Conservation (phyloP, 345 rosid species). For the Arabis hirsuta region DNA sequence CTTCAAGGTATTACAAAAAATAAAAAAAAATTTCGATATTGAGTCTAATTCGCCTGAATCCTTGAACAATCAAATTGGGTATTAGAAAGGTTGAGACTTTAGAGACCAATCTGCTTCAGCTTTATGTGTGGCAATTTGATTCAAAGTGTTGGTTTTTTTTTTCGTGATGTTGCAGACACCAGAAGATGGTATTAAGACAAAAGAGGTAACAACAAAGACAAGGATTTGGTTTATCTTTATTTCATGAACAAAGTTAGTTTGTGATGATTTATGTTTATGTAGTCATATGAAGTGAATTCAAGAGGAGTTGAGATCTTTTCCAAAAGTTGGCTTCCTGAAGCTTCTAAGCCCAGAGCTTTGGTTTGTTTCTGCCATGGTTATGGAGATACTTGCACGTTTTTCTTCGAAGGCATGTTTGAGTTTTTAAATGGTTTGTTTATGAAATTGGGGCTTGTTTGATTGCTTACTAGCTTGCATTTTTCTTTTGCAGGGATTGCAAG, state of each 20-base stretch:
- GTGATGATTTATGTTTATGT: slow-evolving; percentile 37
- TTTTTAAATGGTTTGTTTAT: background rate
- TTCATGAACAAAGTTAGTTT: slow-evolving; percentile 24
- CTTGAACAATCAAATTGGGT: slow-evolving; percentile 18
- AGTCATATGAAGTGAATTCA: slow-evolving; percentile 80
- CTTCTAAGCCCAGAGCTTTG: slow-evolving; percentile 64
- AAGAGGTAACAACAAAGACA: slow-evolving; percentile 59
- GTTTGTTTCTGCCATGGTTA: slow-evolving; percentile 95
- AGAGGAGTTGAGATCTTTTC: slow-evolving; percentile 88
- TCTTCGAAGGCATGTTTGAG: slow-evolving; percentile 74
- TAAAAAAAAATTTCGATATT: background rate
- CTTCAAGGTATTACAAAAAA: slow-evolving; percentile 59
- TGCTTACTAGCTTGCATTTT: slow-evolving; percentile 26
- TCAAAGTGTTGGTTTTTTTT: background rate
- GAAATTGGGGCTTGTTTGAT: slow-evolving; percentile 3
- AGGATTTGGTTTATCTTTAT: background rate
- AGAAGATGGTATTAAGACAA: slow-evolving; percentile 60
- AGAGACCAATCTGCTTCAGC: slow-evolving; percentile 11
- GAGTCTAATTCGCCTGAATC: background rate
- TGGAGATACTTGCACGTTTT: slow-evolving; percentile 97
- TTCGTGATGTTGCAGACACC: slow-evolving; percentile 61
- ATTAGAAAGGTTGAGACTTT: slow-evolving; percentile 31
- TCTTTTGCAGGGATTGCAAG: slow-evolving; percentile 73
- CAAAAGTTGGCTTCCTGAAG: slow-evolving; percentile 85
- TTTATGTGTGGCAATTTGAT: background rate